phyloP scores from a whole-genome alignment of 2,329 filamentous ascomycete species.

The Blumeria graminis region DNA sequence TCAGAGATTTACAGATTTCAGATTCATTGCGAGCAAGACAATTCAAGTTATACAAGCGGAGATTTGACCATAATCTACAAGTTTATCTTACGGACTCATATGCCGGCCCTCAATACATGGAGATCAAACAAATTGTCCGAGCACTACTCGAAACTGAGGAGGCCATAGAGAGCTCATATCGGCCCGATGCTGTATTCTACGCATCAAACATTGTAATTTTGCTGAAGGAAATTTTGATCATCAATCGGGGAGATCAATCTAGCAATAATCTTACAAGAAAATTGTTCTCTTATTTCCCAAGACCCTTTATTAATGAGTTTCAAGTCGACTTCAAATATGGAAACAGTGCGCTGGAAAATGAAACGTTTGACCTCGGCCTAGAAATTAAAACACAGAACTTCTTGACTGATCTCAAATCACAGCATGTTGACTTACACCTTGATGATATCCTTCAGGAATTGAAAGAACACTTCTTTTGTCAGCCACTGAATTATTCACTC shows the following conservation, averaged over 20 bases:
- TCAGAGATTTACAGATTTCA: too few species aligned
- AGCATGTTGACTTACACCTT: constrained; percentile 3
- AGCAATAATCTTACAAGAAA: constrained; percentile 8
- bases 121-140: background rate
- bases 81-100: too few species aligned
- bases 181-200: constrained; percentile 18
- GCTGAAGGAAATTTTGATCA: constrained; percentile 16
- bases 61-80: too few species aligned
- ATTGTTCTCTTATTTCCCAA: constrained; percentile 15
- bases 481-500: constrained; percentile 5
- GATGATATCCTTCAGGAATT: background rate
- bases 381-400: constrained; percentile 27
- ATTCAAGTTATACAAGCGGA: too few species aligned
- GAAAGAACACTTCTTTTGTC: background rate
- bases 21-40: too few species aligned
- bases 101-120: too few species aligned
- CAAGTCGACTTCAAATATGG: constrained; percentile 10
- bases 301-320: constrained; percentile 16
- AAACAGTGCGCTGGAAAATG: constrained; percentile 18
- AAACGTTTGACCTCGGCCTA: constrained; percentile 24
- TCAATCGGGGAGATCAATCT: constrained; percentile 6
- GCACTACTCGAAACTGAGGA: constrained; percentile 3
- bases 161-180: constrained; percentile 11
- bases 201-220: constrained; percentile 21
- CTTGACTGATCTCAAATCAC: constrained; percentile 18